Base-by-base conservation (phyloP, 345 rosid genomes). In the Populus alba region DNA sequence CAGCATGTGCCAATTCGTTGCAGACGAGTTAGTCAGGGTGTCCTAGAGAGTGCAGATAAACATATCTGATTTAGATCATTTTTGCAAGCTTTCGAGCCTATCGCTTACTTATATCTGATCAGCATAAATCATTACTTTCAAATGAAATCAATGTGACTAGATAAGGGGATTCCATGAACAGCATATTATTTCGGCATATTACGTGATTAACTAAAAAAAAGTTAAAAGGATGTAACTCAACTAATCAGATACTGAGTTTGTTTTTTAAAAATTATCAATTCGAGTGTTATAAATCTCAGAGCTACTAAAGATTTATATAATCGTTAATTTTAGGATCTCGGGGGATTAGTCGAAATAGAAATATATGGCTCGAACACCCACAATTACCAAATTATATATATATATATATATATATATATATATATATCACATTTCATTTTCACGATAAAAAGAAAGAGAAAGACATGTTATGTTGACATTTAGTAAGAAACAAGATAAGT, bases 321-420 rank as follows among this genome's bases (percentile, higher is more conserved):
- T 27, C 27, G 1, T 27, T 1, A 27, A 27, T 27, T 27, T 27
- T 27, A 27, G 1, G 1, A 1, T 27, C 1, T 27, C 27, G 1
- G 1, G 1, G 1, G 1, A 27, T 27, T 27, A 27, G 1, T 27
- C 27, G 1, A 27, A 1, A 27, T 27, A 27, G 0, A 1, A 27
- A 1, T 27, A 1, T 27, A 27, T 27, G 27, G 1, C 27, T 27
- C 27, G 27, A 27, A 27, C 27, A 27, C 27, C 27, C 27, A 27
- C 27, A 1, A 27, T 27, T 27, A 27, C 27, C 1, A 27, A 27
- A 27, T 27, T n/a, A n/a, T n/a, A n/a, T n/a, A n/a, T n/a, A 25
- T 25, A 25, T 25, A 25, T 25, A 25, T 25, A 25, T 25, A 25
- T 25, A 25, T 25, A 0, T 25, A 25, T 25, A 25, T 25, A 25